Conservation (phyloP, 345 rosid genomes). For the Euclidium syriacum region DNA sequence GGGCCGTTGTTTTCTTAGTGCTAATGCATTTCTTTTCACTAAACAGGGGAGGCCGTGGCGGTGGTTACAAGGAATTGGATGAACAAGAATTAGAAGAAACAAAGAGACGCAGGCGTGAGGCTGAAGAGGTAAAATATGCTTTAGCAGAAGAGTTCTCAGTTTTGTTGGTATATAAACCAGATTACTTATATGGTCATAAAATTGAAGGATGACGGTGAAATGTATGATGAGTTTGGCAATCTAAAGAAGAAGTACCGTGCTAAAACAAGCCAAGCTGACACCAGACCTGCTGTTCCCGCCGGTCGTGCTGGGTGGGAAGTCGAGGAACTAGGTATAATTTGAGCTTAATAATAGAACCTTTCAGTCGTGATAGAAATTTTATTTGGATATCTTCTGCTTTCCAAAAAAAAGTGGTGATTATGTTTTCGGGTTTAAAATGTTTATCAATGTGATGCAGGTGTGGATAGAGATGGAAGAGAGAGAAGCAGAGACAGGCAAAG, state of each 20-base stretch:
- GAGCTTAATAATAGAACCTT: not conserved
- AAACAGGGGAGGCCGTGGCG: constrained; percentile 94
- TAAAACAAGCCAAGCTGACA: constrained; percentile 72
- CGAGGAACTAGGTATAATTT: constrained; percentile 68
- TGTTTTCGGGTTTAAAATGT: not conserved
- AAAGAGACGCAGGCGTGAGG: constrained; percentile 80
- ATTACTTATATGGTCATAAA: constrained; percentile 6
- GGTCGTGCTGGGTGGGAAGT: constrained; percentile 99
- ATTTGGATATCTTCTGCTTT: not conserved
- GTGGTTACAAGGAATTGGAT: constrained; percentile 98
- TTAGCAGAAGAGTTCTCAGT: constrained; percentile 7
- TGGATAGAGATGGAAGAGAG: constrained; percentile 68
- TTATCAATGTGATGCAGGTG: constrained; percentile 39
- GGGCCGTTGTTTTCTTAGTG: not conserved
- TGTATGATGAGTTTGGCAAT: constrained; percentile 99
- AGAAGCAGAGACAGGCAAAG: constrained; percentile 85
- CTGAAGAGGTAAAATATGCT: constrained; percentile 66
- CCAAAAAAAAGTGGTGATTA: not conserved
- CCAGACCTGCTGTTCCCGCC: constrained; percentile 59
- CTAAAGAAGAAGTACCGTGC: constrained; percentile 93
- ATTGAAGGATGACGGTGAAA: constrained; percentile 90
- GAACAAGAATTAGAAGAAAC: constrained; percentile 99
- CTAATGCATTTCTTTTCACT: not conserved
- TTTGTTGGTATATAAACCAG: not conserved
- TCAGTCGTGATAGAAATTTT: not conserved